Percentiles rank a stretch among this genome's conserved stretches.
Conservation (phyloP, 2,329 filamentous ascomycete genomes). For the Penicillium freii region DNA sequence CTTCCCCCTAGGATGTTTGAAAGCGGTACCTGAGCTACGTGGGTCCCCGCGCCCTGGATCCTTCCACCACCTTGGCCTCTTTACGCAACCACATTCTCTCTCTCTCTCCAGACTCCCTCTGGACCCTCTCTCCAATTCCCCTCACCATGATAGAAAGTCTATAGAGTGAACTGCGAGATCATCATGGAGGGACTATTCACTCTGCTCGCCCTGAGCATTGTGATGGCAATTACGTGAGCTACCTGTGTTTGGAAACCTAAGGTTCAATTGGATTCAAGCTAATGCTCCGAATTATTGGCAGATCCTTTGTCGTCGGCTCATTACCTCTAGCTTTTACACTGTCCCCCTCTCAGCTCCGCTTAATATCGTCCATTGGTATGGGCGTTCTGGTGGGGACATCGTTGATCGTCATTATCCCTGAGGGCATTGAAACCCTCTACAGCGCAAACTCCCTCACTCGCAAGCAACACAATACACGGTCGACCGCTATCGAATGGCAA, state of each 20-base stretch:
- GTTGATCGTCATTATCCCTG: slow-evolving; percentile 94
- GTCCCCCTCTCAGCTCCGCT: slow-evolving; percentile 78
- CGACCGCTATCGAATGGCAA: slow-evolving; percentile 31
- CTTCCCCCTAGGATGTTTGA: slow-evolving; percentile 13
- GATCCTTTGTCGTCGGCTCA: slow-evolving; percentile 89
- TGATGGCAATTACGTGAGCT: slow-evolving; percentile 64
- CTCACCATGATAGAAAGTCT: slow-evolving; percentile 29
- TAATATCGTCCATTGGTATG: slow-evolving; percentile 89
- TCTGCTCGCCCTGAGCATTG: slow-evolving; percentile 61
- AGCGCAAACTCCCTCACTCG: slow-evolving; percentile 46
- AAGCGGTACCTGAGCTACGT: slow-evolving; percentile 23
- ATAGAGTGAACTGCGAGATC: slow-evolving; percentile 36
- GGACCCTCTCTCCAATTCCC: not conserved
- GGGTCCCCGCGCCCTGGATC: slow-evolving; percentile 12
- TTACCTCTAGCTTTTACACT: slow-evolving; percentile 86
- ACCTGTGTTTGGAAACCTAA: not conserved
- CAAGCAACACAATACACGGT: slow-evolving; percentile 34
- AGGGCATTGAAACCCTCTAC: slow-evolving; percentile 89
- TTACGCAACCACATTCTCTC: slow-evolving; percentile 1
- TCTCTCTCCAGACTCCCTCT: not conserved
- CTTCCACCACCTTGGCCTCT: slow-evolving; percentile 12
- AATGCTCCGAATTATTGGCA: slow-evolving; percentile 40
- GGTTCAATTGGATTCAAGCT: not conserved
- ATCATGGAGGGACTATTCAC: slow-evolving; percentile 63
- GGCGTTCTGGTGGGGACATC: slow-evolving; percentile 93